Evolutionary conservation across 2,329 filamentous ascomycete species (phyloP).

Genomic region (Capronia americana): DNA sequence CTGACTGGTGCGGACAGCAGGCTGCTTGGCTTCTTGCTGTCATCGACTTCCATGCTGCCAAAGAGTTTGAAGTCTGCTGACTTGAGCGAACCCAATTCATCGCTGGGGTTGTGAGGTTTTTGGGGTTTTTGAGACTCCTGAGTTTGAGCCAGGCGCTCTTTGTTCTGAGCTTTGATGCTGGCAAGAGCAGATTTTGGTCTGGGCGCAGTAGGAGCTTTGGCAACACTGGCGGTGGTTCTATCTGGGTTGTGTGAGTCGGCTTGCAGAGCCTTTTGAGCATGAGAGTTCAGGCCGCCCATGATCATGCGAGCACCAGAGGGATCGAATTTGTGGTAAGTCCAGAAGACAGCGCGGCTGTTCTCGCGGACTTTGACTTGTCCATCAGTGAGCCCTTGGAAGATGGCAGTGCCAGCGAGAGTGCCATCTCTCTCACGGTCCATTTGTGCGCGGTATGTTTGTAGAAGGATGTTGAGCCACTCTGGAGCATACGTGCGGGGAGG

Average conservation of each 20-base stretch:
- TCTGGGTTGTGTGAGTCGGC: constrained; percentile 79
- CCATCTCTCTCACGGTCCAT: constrained; percentile 85
- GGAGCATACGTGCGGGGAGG: constrained; percentile 80
- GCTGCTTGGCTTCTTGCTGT: constrained; percentile 26
- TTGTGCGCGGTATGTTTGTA: constrained; percentile 77
- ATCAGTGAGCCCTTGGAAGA: constrained; percentile 88
- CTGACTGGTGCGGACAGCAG: constrained; percentile 40
- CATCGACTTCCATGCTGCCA: constrained; percentile 27
- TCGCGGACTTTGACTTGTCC: constrained; percentile 90
- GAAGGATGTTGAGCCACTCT: constrained; percentile 81
- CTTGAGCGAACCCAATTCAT: constrained; percentile 25
- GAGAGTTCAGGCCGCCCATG: constrained; percentile 76
- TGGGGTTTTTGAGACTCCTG: constrained; percentile 1
- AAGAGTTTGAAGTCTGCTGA: constrained; percentile 30
- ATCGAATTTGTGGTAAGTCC: constrained; percentile 81
- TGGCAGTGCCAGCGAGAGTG: constrained; percentile 82
- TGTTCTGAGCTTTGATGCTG: constrained; percentile 37
- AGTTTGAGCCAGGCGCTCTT: constrained; percentile 24
- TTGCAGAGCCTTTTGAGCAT: constrained; percentile 78
- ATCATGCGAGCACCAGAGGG: constrained; percentile 81
- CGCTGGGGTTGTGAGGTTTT: constrained; percentile 17
- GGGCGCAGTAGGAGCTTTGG: constrained; percentile 23
- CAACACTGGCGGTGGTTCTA: constrained; percentile 27
- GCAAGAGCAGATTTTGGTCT: constrained; percentile 38
- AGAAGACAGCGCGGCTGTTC: constrained; percentile 83